Evolutionary conservation across 176 grass and related monocot species (phyloP).

Genomic region (Carex pumila): DNA sequence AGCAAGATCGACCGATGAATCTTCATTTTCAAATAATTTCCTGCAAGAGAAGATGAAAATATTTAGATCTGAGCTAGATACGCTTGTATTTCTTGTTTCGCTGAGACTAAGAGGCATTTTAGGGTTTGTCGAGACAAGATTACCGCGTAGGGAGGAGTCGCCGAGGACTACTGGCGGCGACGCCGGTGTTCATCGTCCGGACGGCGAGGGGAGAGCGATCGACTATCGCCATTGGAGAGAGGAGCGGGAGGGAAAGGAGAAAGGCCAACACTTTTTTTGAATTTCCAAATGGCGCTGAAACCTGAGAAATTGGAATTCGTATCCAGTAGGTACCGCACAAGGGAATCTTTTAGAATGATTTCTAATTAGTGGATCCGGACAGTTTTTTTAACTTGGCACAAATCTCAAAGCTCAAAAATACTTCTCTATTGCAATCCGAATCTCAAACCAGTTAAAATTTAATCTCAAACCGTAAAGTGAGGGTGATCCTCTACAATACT

Average conservation of each 20-base stretch:
- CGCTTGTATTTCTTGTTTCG: not conserved
- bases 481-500: too few species aligned
- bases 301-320: too few species aligned
- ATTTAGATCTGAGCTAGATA: not conserved
- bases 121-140: not conserved
- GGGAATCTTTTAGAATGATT: too few species aligned
- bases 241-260: not conserved
- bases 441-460: too few species aligned
- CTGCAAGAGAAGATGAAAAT: not conserved
- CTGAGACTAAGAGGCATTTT: not conserved
- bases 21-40: not conserved
- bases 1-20: not conserved
- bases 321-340: too few species aligned
- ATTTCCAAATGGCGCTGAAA: not conserved
- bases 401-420: too few species aligned
- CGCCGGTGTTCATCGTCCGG: not conserved
- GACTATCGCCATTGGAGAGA: conserved; percentile 4
- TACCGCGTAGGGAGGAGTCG: conserved; percentile 19
- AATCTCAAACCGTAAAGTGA: too few species aligned
- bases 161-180: conserved; percentile 26
- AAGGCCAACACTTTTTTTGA: not conserved
- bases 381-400: too few species aligned
- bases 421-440: too few species aligned
- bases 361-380: too few species aligned
- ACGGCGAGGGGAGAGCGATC: conserved; percentile 19